These are phyloP conservation scores for Albophoma yamanashiensis DNA, from an alignment of 2,329 filamentous ascomycete genomes.

Conservation along the genomic window DNA sequence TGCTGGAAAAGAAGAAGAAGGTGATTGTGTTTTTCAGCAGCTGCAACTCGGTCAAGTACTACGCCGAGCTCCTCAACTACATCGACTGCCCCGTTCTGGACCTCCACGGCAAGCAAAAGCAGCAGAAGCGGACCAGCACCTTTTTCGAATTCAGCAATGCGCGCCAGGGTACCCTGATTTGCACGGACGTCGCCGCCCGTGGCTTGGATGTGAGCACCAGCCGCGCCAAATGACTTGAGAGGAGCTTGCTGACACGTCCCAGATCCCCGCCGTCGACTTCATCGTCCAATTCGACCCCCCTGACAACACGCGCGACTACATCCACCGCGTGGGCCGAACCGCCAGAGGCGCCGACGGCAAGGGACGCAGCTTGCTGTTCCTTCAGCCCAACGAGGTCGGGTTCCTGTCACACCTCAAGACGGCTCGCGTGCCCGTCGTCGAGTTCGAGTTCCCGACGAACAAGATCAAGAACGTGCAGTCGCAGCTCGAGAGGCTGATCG, in stretches of 20 bases:
- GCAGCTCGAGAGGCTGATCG: constrained; percentile 88
- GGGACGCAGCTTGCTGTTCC: constrained; percentile 83
- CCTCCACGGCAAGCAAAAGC: constrained; percentile 92
- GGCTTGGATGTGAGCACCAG: constrained; percentile 63
- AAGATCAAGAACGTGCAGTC: constrained; percentile 87
- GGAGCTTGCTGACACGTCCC: constrained; percentile 2
- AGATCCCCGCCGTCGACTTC: constrained; percentile 92
- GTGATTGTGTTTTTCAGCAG: constrained; percentile 94
- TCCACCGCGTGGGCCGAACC: constrained; percentile 92
- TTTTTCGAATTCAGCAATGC: constrained; percentile 88
- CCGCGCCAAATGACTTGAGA: neutral
- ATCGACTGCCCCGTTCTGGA: constrained; percentile 86
- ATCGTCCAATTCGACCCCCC: constrained; percentile 94
- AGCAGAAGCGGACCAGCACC: constrained; percentile 96
- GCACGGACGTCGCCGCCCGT: constrained; percentile 91
- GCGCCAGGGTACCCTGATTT: constrained; percentile 78
- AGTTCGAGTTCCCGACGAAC: constrained; percentile 88
- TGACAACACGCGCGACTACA: constrained; percentile 83
- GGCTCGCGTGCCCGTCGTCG: constrained; percentile 83
- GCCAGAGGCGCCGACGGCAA: constrained; percentile 75
- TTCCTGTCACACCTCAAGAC: constrained; percentile 89
- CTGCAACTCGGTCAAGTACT: constrained; percentile 92
- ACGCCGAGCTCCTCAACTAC: constrained; percentile 91
- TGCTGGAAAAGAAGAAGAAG: constrained; percentile 77
- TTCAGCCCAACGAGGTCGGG: constrained; percentile 84